These are phyloP conservation scores for Aaosphaeria pasadenensis DNA, from an alignment of 2,329 filamentous ascomycete genomes.

Conservation along the genomic window DNA sequence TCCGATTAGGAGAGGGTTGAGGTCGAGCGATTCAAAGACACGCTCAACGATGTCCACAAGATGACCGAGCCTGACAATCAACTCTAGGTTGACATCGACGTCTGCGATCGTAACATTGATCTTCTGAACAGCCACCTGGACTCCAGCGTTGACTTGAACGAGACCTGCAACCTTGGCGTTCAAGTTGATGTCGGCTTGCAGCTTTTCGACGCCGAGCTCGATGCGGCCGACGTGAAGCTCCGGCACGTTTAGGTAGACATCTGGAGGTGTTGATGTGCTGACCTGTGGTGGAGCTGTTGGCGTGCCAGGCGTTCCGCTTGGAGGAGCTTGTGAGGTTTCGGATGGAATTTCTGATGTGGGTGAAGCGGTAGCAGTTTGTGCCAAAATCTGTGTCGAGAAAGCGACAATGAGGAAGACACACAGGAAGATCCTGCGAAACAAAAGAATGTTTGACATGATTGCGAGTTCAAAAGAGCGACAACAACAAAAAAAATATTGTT, in stretches of 20 bases:
- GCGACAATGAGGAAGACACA: conserved; percentile 19
- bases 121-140: conserved; percentile 45
- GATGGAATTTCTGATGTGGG: background rate
- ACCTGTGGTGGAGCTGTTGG: conserved; percentile 21
- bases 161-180: conserved; percentile 59
- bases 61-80: conserved; percentile 59
- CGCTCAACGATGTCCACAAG: conserved; percentile 61
- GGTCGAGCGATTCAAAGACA: conserved; percentile 57
- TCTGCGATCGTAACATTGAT: conserved; percentile 62
- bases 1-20: conserved; percentile 60
- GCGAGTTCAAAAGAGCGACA: conserved; percentile 12
- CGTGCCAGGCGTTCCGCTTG: conserved; percentile 1
- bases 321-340: conserved; percentile 14
- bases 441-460: conserved; percentile 32
- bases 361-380: conserved; percentile 21
- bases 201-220: conserved; percentile 58
- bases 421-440: conserved; percentile 29
- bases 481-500: conserved; percentile 9
- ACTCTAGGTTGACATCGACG: conserved; percentile 57
- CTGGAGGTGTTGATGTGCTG: conserved; percentile 43
- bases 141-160: conserved; percentile 52
- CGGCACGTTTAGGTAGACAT: conserved; percentile 58
- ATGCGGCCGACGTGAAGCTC: conserved; percentile 58
- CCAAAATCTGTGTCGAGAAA: conserved; percentile 22
- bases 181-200: conserved; percentile 59